Evolutionary conservation across 179 eudicot genomes (phyloP), one percentile per base, ranked within the genome.

Genomic region (Camellia oleifera): DNA sequence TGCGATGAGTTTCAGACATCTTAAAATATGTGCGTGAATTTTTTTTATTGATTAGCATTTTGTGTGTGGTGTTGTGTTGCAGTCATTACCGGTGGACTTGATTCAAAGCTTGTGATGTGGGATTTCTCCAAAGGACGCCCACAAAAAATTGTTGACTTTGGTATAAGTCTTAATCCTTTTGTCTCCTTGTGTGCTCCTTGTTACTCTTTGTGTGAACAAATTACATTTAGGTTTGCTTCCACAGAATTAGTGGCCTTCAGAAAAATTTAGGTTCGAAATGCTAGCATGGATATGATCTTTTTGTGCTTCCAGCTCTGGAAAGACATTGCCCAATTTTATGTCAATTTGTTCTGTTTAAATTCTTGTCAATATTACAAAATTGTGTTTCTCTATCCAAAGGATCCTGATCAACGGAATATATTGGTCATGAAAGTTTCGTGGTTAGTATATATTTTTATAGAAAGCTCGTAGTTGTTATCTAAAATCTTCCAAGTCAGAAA

Each of bases 81-180:
- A 95, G 99, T 87, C 81, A 89, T 95, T 61, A 94, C 93, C 9
- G 99, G 99, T 66, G 99, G 99, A 83, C 88, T 95, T 81, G 99
- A 95, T 88, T 94, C 95, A 75, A 95, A 94, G 87, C 94, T 95
- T 86, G 87, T 94, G 65, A 78, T 92, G 89, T 95, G 99, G 99
- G 99, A 94, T 85, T 95, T 92, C 90, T 95, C 98, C 81, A 95
- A 90, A 86, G 97, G 93, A 72, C 93, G 97, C 2, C 89, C 92
- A 57, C 83, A 77, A 74, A 88, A 91, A 81, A 82, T 86, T 81
- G 78, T 89, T 80, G 98, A 95, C 81, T 94, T 95, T 79, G 93
- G 99, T 95, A 89, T 75, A 84, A 32, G 40, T 32, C 40, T 32
- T 18, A 56, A 9, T n/a, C 17, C 65, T 14, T 17, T 32, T 52